Percentiles rank a stretch among this genome's conserved stretches.
Conservation (phyloP, 768 basidiomycete species). For the Leccinum variicolor region DNA sequence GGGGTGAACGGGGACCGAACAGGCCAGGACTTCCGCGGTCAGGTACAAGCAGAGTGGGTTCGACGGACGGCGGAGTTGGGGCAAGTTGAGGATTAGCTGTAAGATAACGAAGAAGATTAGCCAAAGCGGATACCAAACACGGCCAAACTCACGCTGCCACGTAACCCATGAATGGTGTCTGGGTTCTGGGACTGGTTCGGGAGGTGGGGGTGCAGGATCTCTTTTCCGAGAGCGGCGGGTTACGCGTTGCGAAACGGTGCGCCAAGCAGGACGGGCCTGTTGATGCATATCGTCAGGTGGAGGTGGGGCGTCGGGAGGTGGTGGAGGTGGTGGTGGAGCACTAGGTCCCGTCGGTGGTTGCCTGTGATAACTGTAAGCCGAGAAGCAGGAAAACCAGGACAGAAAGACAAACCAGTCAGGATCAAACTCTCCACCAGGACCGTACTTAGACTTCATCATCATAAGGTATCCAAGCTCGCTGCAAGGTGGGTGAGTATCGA, state of each 20-base stretch:
- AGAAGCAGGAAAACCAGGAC: neutral
- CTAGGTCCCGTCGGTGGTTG: conserved; percentile 40
- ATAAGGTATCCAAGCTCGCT: conserved; percentile 78
- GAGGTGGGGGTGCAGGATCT: conserved; percentile 31
- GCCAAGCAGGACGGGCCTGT: conserved; percentile 59
- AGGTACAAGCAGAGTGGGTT: conserved; percentile 60
- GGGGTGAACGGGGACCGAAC: conserved; percentile 76
- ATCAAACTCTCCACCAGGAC: conserved; percentile 83
- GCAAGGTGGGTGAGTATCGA: conserved; percentile 5
- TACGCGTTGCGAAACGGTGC: conserved; percentile 41
- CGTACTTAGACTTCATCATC: conserved; percentile 69
- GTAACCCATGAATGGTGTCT: conserved; percentile 56
- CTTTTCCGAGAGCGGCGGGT: conserved; percentile 45
- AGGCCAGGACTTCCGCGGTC: conserved; percentile 59
- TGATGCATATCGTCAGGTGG: conserved; percentile 40
- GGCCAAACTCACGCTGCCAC: conserved; percentile 59
- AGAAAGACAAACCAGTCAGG: conserved; percentile 61
- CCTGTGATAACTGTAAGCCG: conserved; percentile 27
- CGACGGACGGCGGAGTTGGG: conserved; percentile 60
- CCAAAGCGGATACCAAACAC: conserved; percentile 6
- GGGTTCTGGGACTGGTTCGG: conserved; percentile 36
- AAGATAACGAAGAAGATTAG: conserved; percentile 1
- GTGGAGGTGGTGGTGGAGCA: conserved; percentile 41
- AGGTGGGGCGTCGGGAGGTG: conserved; percentile 41
- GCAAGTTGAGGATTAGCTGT: conserved; percentile 55